A percentile compares a stretch with the other conserved stretches of the same genome.
Conservation (phyloP, 108 stramenopile species). For the Skeletonema marinoi region DNA sequence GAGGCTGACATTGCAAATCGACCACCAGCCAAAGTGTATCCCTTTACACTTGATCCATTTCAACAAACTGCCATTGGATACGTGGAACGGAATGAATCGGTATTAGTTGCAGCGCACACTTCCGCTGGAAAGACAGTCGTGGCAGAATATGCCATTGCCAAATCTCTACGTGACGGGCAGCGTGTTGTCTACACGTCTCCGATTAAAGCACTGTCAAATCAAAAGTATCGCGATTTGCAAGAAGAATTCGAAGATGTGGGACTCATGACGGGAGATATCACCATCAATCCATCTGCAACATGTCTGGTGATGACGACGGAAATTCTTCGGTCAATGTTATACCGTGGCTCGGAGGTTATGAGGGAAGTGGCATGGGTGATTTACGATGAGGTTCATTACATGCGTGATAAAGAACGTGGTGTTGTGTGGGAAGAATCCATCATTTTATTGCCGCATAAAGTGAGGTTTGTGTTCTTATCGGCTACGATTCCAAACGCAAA, state of each 20-base stretch:
- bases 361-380: constrained; percentile 98
- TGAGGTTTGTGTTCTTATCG: constrained; percentile 96
- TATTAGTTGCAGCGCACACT: constrained; percentile 95
- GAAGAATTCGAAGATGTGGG: constrained; percentile 96
- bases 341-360: constrained; percentile 98
- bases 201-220: constrained; percentile 99
- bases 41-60: constrained; percentile 97
- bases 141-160: constrained; percentile 97
- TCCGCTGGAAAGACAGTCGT: constrained; percentile 93
- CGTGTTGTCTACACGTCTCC: constrained; percentile 99
- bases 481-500: constrained; percentile 98
- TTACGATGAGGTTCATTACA: constrained; percentile 99
- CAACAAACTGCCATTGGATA: constrained; percentile 91
- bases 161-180: constrained; percentile 89
- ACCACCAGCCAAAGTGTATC: constrained; percentile 91
- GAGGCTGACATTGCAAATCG: constrained; percentile 18
- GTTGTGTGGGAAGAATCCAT: constrained; percentile 96
- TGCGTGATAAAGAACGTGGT: constrained; percentile 93
- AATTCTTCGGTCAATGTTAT: constrained; percentile 97
- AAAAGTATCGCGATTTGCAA: constrained; percentile 98
- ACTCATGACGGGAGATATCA: constrained; percentile 99
- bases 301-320: constrained; percentile 99
- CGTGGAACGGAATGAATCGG: constrained; percentile 94
- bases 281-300: constrained; percentile 95
- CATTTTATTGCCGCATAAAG: constrained; percentile 91